Evolutionary conservation across 2,329 filamentous ascomycete genomes (phyloP), one percentile per base, ranked within the genome.

Genomic region (Helicocarpus griseus): DNA sequence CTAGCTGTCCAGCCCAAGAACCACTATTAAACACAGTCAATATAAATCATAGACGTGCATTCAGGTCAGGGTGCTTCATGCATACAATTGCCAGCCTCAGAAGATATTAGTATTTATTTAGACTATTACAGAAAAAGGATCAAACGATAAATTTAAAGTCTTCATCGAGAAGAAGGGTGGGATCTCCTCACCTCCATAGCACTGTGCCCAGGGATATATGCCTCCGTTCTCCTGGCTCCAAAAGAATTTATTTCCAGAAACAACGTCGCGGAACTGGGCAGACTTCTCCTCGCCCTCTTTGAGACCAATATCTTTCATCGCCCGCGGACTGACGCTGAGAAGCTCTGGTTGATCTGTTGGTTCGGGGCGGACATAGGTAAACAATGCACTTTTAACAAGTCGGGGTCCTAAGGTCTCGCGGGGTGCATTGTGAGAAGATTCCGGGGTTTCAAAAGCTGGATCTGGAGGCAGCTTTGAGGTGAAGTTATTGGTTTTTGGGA

Each of bases 131-230:
- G 13, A n/a, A 38, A n/a, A 52, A 8, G 13, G n/a, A 24, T 35
- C 7, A 31, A 22, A 35, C n/a, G 19, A 35, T 9, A 33, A 19
- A 4, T 22, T 35, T 17, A 11, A 17, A 41, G 19, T 48, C 28
- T 41, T 19, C 26, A 19, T 50, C 14, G 31, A 11, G 13, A 28
- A 28, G 14, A 14, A 22, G 14, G 36, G 35, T 19, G 19, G 7
- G 19, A 22, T 24, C 28, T 54, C 26, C 62, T 57, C 58, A 52
- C 91, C 91, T 52, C 93, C 93, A 67, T 98, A 98, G 72, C 93
- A 97, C 71, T 98, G 93, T 29, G 93, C 90, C 93, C 93, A 98
- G 0, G 93, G 91, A 66, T 98, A 98, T 40, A 93, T 82, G n/a
- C 86, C 85, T 19, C 86, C 85, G 53, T 81, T 73, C 22, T 82